Evolutionary conservation across 148 eudicot species (phyloP).

Genomic region (Tetragonia tetragonoides): DNA sequence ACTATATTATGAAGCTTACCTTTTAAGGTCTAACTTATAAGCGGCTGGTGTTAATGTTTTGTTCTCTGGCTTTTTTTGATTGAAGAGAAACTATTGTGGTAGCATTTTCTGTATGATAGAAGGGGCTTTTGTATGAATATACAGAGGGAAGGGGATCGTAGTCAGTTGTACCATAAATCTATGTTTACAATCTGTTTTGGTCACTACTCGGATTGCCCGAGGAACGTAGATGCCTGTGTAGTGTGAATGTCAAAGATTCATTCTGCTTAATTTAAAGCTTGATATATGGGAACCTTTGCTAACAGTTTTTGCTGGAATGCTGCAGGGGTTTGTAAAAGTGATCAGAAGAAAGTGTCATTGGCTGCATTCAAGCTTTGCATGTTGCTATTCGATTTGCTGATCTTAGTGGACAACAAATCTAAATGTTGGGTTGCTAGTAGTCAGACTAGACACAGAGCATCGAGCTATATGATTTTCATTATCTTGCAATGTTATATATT

Average conservation of each 20-base stretch:
- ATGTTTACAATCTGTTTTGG: not conserved
- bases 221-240: not conserved
- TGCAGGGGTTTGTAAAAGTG: constrained; percentile 28
- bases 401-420: not conserved
- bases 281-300: not conserved
- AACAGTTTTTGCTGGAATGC: constrained; percentile 7
- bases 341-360: not conserved
- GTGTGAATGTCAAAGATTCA: not conserved
- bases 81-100: not conserved
- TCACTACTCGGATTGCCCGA: not conserved
- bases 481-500: not conserved
- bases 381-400: not conserved
- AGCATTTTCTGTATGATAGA: not conserved
- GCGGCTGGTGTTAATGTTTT: not conserved
- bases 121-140: not conserved
- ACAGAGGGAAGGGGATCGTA: not conserved
- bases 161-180: not conserved
- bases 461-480: not conserved
- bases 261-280: not conserved
- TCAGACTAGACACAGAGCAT: constrained; percentile 7
- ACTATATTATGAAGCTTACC: not conserved
- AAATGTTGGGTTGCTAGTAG: not conserved
- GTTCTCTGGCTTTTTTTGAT: not conserved
- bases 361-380: constrained; percentile 3
- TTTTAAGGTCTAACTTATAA: too few species aligned